Percentiles rank a stretch among this genome's conserved stretches.
Evolutionary conservation across 2,329 filamentous ascomycete genomes (phyloP).

Genomic region (Colletotrichum lupini): DNA sequence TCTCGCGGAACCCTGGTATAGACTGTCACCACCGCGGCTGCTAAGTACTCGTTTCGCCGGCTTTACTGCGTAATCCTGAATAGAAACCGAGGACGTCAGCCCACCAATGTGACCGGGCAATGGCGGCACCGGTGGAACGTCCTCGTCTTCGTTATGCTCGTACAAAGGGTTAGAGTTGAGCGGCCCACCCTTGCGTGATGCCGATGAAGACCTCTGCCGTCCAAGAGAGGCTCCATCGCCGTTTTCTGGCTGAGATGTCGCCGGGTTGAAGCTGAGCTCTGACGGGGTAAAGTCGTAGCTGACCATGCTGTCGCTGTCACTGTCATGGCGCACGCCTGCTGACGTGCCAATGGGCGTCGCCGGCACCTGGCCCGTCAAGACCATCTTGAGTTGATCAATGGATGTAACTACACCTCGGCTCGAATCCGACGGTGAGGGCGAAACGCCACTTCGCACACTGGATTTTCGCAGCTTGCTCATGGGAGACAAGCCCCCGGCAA

Average conservation of each 20-base stretch:
- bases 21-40: slow-evolving; percentile 55
- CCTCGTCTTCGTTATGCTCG: slow-evolving; percentile 45
- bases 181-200: slow-evolving; percentile 52
- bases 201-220: slow-evolving; percentile 47
- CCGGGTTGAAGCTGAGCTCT: slow-evolving; percentile 70
- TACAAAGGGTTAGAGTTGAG: slow-evolving; percentile 56
- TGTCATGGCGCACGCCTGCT: slow-evolving; percentile 59
- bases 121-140: slow-evolving; percentile 68
- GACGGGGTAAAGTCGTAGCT: slow-evolving; percentile 77
- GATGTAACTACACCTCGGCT: slow-evolving; percentile 66
- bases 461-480: slow-evolving; percentile 62
- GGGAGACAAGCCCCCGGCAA: slow-evolving; percentile 43
- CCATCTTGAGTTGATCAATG: slow-evolving; percentile 72
- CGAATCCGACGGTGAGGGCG: slow-evolving; percentile 55
- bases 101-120: slow-evolving; percentile 53
- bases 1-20: slow-evolving; percentile 32
- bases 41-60: slow-evolving; percentile 49
- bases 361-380: slow-evolving; percentile 63
- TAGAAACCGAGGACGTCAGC: slow-evolving; percentile 44
- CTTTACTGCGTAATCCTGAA: slow-evolving; percentile 50
- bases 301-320: slow-evolving; percentile 75
- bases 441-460: slow-evolving; percentile 63
- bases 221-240: slow-evolving; percentile 41
- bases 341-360: slow-evolving; percentile 52
- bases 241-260: slow-evolving; percentile 39